phyloP scores from a whole-genome alignment of 2,329 filamentous ascomycete genomes.

The Phialophora macrospora region DNA sequence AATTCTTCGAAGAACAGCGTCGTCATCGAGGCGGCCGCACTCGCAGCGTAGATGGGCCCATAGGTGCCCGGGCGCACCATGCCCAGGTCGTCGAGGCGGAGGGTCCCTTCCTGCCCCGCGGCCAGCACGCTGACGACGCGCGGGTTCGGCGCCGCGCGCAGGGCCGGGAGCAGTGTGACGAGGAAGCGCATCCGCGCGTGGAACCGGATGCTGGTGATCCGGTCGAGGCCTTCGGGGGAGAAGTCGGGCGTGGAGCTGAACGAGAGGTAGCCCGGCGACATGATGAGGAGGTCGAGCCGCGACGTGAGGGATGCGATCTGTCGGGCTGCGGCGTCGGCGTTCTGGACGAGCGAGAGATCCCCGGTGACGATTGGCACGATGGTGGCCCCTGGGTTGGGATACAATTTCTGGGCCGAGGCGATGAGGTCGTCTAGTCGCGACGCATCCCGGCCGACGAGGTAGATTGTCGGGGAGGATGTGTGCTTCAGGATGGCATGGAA shows the following conservation, averaged over 20 bases:
- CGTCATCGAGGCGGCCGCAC: constrained; percentile 57
- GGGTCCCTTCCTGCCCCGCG: constrained; percentile 57
- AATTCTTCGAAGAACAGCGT: constrained; percentile 55
- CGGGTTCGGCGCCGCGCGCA: constrained; percentile 26
- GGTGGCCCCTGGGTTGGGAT: constrained; percentile 20
- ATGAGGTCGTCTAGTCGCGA: constrained; percentile 8
- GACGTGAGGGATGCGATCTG: not conserved
- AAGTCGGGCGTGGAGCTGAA: constrained; percentile 47
- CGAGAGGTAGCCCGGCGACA: constrained; percentile 28
- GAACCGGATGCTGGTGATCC: constrained; percentile 57
- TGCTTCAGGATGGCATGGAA: constrained; percentile 28
- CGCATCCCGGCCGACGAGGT: constrained; percentile 26
- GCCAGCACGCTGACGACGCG: constrained; percentile 63
- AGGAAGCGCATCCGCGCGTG: constrained; percentile 65
- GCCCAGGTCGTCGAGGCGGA: constrained; percentile 56
- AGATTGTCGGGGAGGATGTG: constrained; percentile 29
- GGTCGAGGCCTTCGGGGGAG: constrained; percentile 62
- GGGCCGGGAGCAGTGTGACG: constrained; percentile 60
- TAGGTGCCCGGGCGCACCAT: constrained; percentile 44
- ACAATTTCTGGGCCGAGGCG: constrained; percentile 3
- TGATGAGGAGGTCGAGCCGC: constrained; percentile 30
- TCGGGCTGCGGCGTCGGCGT: constrained; percentile 24
- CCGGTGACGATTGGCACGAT: constrained; percentile 24
- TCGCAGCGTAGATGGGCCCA: constrained; percentile 48
- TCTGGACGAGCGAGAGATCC: constrained; percentile 27